Conservation (phyloP, 768 basidiomycete genomes). For the Boletus pseudo-olivaceus region DNA sequence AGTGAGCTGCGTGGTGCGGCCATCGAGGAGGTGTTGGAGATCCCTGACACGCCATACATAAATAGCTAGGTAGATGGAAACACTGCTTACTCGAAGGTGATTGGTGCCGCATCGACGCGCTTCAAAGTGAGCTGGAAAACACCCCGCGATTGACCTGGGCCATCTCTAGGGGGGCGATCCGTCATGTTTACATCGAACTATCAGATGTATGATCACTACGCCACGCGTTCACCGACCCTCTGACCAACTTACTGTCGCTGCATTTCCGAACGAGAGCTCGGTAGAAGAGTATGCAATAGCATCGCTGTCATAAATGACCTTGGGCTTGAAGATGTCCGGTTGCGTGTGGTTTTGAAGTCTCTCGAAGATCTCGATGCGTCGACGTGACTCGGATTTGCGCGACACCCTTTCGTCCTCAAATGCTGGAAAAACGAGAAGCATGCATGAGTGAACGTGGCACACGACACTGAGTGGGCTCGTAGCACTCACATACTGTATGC, state of each 20-base stretch:
- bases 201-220: background rate
- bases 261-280: conserved; percentile 30
- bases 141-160: conserved; percentile 23
- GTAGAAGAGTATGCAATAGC: conserved; percentile 39
- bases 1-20: conserved; percentile 21
- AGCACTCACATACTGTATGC: conserved; percentile 27
- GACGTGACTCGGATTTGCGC: background rate
- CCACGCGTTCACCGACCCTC: background rate
- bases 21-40: conserved; percentile 24
- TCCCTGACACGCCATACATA: conserved; percentile 16
- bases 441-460: background rate
- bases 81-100: conserved; percentile 35
- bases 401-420: conserved; percentile 14
- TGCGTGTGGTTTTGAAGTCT: conserved; percentile 37
- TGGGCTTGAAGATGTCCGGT: conserved; percentile 38
- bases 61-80: background rate
- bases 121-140: conserved; percentile 31
- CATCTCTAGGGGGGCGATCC: conserved; percentile 18
- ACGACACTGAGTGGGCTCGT: background rate
- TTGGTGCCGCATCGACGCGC: conserved; percentile 36
- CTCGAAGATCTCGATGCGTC: conserved; percentile 30
- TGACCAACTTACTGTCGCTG: conserved; percentile 25
- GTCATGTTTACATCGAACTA: conserved; percentile 38
- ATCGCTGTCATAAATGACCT: conserved; percentile 45
- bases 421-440: conserved; percentile 3